A percentile compares a stretch with the other conserved stretches of the same genome.
Evolutionary conservation across 2,329 filamentous ascomycete genomes (phyloP).

Genomic region (Xylariaceae sp.): DNA sequence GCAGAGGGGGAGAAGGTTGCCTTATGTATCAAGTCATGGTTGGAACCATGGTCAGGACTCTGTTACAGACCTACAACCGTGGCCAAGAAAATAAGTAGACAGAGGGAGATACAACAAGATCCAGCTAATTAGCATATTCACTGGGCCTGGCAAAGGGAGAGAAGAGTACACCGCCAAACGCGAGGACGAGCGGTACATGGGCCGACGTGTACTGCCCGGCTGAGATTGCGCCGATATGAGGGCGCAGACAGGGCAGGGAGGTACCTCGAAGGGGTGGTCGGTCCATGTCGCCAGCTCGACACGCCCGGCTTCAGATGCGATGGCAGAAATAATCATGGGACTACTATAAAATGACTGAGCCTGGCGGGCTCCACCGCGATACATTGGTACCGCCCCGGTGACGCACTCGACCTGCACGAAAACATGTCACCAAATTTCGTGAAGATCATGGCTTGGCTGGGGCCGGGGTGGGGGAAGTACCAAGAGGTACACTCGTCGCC

Average conservation of each 20-base stretch:
- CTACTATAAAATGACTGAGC: conserved; percentile 24
- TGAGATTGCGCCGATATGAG: conserved; percentile 22
- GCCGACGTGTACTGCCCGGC: conserved; percentile 20
- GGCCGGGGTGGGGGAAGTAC: not conserved
- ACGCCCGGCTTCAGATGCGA: conserved; percentile 20
- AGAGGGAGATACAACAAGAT: conserved; percentile 25
- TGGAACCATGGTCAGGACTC: conserved; percentile 21
- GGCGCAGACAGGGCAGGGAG: conserved; percentile 19
- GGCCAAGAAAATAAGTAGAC: conserved; percentile 13
- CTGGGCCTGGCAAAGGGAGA: too few species aligned
- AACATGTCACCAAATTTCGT: not conserved
- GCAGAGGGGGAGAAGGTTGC: conserved; percentile 25
- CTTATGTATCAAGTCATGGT: conserved; percentile 31
- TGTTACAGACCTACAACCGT: not conserved
- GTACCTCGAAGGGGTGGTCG: conserved; percentile 19
- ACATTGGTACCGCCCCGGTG: not conserved
- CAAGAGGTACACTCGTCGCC: not conserved
- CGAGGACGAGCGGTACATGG: conserved; percentile 18
- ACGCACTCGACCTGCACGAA: not conserved
- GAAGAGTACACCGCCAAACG: conserved; percentile 32
- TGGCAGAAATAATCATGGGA: conserved; percentile 31
- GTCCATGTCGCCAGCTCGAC: too few species aligned
- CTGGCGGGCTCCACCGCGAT: conserved; percentile 4
- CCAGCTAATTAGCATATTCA: conserved; percentile 17
- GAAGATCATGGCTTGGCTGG: conserved; percentile 17